Percentiles rank a stretch among this genome's conserved stretches.
Conservation (phyloP, 805 yeast genomes). For the Metschnikowia kunwiensis region DNA sequence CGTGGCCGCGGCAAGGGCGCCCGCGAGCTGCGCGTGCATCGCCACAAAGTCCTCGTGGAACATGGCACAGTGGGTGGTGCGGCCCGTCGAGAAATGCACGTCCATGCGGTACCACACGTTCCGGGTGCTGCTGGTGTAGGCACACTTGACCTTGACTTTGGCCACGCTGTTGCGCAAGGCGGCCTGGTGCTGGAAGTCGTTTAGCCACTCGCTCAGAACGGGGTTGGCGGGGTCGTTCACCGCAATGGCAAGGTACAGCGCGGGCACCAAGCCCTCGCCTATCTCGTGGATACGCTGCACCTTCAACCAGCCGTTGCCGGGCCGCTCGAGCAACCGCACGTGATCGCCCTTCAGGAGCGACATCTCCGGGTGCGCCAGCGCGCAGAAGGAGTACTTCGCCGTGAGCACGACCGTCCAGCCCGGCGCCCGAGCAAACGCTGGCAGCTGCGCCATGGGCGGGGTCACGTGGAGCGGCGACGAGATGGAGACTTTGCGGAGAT, state of each 20-base stretch:
- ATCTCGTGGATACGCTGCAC: constrained; percentile 28
- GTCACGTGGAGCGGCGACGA: constrained; percentile 5
- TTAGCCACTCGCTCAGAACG: constrained; percentile 31
- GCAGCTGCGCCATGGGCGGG: constrained; percentile 5
- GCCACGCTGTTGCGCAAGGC: constrained; percentile 9
- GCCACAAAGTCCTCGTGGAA: constrained; percentile 37
- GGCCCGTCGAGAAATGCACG: constrained; percentile 20
- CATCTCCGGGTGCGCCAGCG: constrained; percentile 28
- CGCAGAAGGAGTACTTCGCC: constrained; percentile 32
- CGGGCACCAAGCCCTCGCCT: constrained; percentile 35
- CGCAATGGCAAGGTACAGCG: constrained; percentile 37
- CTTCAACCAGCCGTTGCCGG: constrained; percentile 41
- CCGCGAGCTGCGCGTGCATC: constrained; percentile 22
- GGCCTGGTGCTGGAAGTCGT: constrained; percentile 13
- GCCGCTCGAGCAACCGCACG: constrained; percentile 31
- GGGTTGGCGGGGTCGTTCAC: constrained; percentile 38
- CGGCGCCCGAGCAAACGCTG: constrained; percentile 2
- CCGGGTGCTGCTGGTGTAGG: constrained; percentile 22
- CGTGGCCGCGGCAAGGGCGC: not conserved
- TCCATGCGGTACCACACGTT: constrained; percentile 37
- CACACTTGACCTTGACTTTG: constrained; percentile 24
- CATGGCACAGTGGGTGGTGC: constrained; percentile 26
- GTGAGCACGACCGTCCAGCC: constrained; percentile 23
- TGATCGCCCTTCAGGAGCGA: constrained; percentile 27
- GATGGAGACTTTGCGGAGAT: constrained; percentile 4